Percentiles rank a stretch among this genome's conserved stretches.
Conservation (phyloP, 768 basidiomycete genomes). For the Jaapia argillacea region DNA sequence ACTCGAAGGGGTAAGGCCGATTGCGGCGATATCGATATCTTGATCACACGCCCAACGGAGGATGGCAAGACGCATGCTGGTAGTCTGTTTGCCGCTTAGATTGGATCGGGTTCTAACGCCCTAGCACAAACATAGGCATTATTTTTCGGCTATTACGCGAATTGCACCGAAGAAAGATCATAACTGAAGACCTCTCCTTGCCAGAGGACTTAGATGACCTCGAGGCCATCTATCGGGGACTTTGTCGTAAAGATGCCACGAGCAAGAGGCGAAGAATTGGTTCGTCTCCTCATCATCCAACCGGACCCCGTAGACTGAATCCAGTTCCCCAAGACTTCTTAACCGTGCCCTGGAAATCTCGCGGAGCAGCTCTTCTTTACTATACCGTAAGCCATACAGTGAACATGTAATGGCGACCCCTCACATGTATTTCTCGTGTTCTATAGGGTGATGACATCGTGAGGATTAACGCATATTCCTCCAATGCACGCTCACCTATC, state of each 20-base stretch:
- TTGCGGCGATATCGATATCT: conserved; percentile 88
- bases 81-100: conserved; percentile 14
- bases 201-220: conserved; percentile 59
- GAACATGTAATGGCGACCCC: neutral
- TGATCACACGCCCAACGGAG: conserved; percentile 64
- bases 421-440: neutral
- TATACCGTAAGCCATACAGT: conserved; percentile 54
- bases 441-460: conserved; percentile 82
- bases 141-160: conserved; percentile 45
- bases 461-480: conserved; percentile 19
- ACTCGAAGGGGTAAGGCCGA: conserved; percentile 56
- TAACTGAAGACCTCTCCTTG: conserved; percentile 73
- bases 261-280: conserved; percentile 60
- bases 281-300: conserved; percentile 10
- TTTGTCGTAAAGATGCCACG: conserved; percentile 39
- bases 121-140: conserved; percentile 33
- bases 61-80: conserved; percentile 75
- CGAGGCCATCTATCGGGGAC: conserved; percentile 75
- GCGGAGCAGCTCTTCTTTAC: conserved; percentile 85
- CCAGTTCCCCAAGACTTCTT: conserved; percentile 48
- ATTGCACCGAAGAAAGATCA: conserved; percentile 45
- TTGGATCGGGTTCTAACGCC: neutral
- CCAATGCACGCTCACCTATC: neutral
- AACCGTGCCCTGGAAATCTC: conserved; percentile 65
- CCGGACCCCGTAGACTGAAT: neutral